phyloP scores from a whole-genome alignment of 225 moss, liverwort and hornwort genomes.

The Pleurozium schreberi region DNA sequence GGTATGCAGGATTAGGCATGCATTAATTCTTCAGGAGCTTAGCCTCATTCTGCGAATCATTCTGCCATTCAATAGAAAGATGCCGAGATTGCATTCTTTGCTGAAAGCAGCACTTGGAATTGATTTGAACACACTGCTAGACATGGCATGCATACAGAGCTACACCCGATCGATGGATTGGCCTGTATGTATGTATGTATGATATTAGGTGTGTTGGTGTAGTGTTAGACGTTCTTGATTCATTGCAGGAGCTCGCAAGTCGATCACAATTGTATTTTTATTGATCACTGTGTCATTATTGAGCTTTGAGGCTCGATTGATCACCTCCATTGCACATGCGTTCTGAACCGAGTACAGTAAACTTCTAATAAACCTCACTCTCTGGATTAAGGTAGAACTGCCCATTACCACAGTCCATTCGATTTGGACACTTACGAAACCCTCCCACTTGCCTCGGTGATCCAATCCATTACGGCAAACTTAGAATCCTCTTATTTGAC shows the following conservation, averaged over 20 bases:
- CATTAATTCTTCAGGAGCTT: background rate
- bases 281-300: background rate
- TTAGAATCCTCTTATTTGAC: too few species aligned
- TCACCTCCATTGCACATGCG: background rate
- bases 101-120: background rate
- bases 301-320: background rate
- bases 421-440: too few species aligned
- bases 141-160: background rate
- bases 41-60: background rate
- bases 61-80: background rate
- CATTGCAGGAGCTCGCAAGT: background rate
- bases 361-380: too few species aligned
- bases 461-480: too few species aligned
- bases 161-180: background rate
- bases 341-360: background rate
- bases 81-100: background rate
- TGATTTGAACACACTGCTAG: too few species aligned
- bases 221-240: background rate
- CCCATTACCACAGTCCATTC: too few species aligned
- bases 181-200: background rate
- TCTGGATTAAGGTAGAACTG: too few species aligned
- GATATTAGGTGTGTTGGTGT: background rate
- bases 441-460: too few species aligned
- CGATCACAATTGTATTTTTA: background rate
- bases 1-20: background rate